Evolutionary conservation across 139 green algal species (phyloP).

Genomic region (Monoraphidium neglectum): DNA sequence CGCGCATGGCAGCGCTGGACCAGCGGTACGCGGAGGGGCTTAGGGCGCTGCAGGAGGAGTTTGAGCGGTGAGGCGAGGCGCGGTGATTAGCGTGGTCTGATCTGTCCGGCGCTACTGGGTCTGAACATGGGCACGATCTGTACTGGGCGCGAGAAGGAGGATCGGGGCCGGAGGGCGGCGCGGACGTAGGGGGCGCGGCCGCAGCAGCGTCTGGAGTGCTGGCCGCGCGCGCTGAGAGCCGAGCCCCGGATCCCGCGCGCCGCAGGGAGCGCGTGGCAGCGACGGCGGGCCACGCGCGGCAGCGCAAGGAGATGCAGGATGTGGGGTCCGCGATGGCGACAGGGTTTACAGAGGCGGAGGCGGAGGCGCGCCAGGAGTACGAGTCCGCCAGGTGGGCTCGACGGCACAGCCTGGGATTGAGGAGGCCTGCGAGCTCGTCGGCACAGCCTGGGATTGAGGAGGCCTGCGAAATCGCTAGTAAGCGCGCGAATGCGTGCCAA

Average conservation of each 20-base stretch:
- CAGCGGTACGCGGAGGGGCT: slow-evolving; percentile 67
- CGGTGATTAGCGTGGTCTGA: not conserved
- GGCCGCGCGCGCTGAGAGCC: too few species aligned
- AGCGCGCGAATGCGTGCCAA: too few species aligned
- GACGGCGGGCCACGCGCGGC: slow-evolving; percentile 50
- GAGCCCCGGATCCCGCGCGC: not conserved
- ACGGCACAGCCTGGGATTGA: not conserved
- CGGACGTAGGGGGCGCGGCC: too few species aligned
- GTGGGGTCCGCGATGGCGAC: slow-evolving; percentile 79
- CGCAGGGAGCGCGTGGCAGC: not conserved
- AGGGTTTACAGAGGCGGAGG: slow-evolving; percentile 52
- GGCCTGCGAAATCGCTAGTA: not conserved
- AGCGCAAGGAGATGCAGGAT: slow-evolving; percentile 83
- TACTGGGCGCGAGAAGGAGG: too few species aligned
- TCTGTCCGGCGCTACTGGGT: not conserved
- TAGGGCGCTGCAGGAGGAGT: slow-evolving; percentile 67
- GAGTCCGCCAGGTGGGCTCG: slow-evolving; percentile 9
- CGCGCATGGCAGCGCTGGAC: slow-evolving; percentile 60
- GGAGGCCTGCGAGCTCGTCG: not conserved
- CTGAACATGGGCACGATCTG: too few species aligned
- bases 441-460: not conserved
- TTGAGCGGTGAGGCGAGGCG: slow-evolving; percentile 56
- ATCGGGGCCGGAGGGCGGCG: too few species aligned
- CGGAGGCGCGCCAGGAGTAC: slow-evolving; percentile 53
- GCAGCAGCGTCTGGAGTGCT: too few species aligned